phyloP scores from a whole-genome alignment of 2,329 filamentous ascomycete genomes.

The Aspergillaceae sp. region DNA sequence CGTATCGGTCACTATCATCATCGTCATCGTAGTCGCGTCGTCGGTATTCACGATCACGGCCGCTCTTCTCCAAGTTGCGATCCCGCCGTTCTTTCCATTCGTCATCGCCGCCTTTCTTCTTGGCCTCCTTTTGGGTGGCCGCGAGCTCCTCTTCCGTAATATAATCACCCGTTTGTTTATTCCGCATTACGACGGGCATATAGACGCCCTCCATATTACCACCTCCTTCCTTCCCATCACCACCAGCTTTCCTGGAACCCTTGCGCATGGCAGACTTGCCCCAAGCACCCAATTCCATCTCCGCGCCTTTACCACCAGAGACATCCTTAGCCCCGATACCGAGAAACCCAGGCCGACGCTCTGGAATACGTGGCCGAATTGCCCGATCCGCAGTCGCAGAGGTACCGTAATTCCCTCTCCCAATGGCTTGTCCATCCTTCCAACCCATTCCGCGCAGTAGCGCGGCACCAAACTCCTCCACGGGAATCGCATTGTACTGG shows the following conservation, averaged over 20 bases:
- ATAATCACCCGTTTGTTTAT: slow-evolving; percentile 54
- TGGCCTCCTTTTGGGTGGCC: slow-evolving; percentile 42
- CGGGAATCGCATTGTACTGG: slow-evolving; percentile 80
- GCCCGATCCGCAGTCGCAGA: slow-evolving; percentile 36
- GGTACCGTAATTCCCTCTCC: slow-evolving; percentile 45
- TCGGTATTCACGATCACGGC: slow-evolving; percentile 25
- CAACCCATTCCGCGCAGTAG: slow-evolving; percentile 90
- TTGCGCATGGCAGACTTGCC: slow-evolving; percentile 54
- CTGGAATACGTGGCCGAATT: slow-evolving; percentile 55
- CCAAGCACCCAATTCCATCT: slow-evolving; percentile 72
- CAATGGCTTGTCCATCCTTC: slow-evolving; percentile 60
- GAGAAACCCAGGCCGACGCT: slow-evolving; percentile 68
- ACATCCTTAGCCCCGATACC: slow-evolving; percentile 84
- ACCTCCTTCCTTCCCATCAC: slow-evolving; percentile 33
- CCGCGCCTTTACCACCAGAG: slow-evolving; percentile 42
- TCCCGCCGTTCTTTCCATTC: slow-evolving; percentile 40
- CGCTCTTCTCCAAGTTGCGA: slow-evolving; percentile 34
- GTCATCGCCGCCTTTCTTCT: slow-evolving; percentile 34
- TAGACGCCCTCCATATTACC: slow-evolving; percentile 43
- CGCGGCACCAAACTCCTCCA: slow-evolving; percentile 89
- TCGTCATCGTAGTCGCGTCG: slow-evolving; percentile 26
- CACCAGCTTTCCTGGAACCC: slow-evolving; percentile 45
- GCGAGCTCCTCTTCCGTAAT: slow-evolving; percentile 56
- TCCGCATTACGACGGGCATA: slow-evolving; percentile 53
- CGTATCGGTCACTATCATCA: slow-evolving; percentile 25